A percentile compares a stretch with the other conserved stretches of the same genome.
Conservation (phyloP, 2,329 filamentous ascomycete genomes). For the Penicillium sp. region DNA sequence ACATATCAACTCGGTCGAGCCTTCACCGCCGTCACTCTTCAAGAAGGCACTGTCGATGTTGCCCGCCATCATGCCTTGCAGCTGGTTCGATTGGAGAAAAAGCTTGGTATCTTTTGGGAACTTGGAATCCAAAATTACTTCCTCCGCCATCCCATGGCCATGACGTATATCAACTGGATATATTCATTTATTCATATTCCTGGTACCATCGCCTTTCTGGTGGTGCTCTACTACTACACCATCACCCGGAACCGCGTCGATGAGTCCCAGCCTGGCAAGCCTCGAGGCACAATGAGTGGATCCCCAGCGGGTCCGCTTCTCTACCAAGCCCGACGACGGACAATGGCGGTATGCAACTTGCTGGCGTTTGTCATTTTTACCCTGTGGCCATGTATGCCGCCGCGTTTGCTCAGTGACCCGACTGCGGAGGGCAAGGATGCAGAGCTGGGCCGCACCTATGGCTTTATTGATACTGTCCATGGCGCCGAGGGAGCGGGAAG, state of each 20-base stretch:
- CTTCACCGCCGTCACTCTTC: slow-evolving; percentile 67
- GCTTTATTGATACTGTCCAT: slow-evolving; percentile 62
- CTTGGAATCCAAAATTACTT: slow-evolving; percentile 61
- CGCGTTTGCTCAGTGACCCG: slow-evolving; percentile 55
- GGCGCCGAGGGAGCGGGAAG: slow-evolving; percentile 60
- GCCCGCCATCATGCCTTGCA: slow-evolving; percentile 68
- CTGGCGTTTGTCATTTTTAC: slow-evolving; percentile 62
- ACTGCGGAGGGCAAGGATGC: slow-evolving; percentile 57
- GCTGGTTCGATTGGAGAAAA: slow-evolving; percentile 66
- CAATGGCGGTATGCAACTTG: slow-evolving; percentile 60
- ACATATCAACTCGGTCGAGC: slow-evolving; percentile 74
- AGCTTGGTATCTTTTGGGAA: slow-evolving; percentile 65
- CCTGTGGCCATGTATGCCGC: slow-evolving; percentile 62
- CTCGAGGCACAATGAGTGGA: slow-evolving; percentile 35
- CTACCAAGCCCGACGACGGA: slow-evolving; percentile 57
- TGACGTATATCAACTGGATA: slow-evolving; percentile 69
- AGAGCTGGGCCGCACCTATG: slow-evolving; percentile 59
- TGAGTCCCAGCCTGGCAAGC: slow-evolving; percentile 41
- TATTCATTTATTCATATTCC: slow-evolving; percentile 80
- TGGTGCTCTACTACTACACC: slow-evolving; percentile 69
- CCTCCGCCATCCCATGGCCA: slow-evolving; percentile 54
- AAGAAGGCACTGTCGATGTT: slow-evolving; percentile 66
- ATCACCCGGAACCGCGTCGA: slow-evolving; percentile 58
- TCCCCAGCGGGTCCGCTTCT: slow-evolving; percentile 52
- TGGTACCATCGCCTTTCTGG: slow-evolving; percentile 69